Evolutionary conservation across 805 yeast species (phyloP).

Genomic region (Pichia exigua): DNA sequence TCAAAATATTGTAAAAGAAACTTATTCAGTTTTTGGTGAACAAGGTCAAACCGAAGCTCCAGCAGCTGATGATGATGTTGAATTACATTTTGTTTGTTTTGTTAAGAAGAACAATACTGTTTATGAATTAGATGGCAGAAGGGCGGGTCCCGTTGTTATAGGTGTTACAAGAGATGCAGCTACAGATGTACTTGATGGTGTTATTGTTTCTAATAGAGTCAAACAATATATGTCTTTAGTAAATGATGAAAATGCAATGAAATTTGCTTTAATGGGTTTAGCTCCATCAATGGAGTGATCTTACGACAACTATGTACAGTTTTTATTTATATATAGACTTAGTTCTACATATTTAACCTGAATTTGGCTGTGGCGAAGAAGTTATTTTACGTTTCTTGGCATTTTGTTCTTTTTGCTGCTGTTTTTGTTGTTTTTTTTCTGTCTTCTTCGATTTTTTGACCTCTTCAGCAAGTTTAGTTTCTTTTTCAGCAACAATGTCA

Average conservation of each 20-base stretch:
- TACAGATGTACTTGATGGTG: slow-evolving; percentile 48
- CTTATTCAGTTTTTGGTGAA: slow-evolving; percentile 37
- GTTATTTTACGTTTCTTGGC: background rate
- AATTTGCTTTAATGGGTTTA: slow-evolving; percentile 73
- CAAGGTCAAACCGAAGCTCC: slow-evolving; percentile 69
- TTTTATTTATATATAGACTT: too few species aligned
- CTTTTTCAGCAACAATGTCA: background rate
- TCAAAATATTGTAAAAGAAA: slow-evolving; percentile 17
- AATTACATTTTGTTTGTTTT: slow-evolving; percentile 74
- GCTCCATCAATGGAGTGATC: slow-evolving; percentile 39
- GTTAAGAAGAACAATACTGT: slow-evolving; percentile 47
- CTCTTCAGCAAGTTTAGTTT: background rate
- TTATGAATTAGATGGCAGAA: slow-evolving; percentile 85
- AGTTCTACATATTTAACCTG: background rate
- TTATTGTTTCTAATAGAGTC: slow-evolving; percentile 45
- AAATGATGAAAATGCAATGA: slow-evolving; percentile 48
- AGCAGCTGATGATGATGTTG: slow-evolving; percentile 42
- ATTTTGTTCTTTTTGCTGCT: background rate
- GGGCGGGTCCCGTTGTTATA: slow-evolving; percentile 64
- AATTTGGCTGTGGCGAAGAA: background rate
- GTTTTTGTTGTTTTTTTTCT: background rate
- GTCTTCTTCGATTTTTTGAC: background rate
- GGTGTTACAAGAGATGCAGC: slow-evolving; percentile 9
- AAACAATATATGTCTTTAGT: slow-evolving; percentile 59
- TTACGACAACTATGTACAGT: background rate